Evolutionary conservation across 2,329 filamentous ascomycete species (phyloP).

Genomic region (Hypoxylon rubiginosum): DNA sequence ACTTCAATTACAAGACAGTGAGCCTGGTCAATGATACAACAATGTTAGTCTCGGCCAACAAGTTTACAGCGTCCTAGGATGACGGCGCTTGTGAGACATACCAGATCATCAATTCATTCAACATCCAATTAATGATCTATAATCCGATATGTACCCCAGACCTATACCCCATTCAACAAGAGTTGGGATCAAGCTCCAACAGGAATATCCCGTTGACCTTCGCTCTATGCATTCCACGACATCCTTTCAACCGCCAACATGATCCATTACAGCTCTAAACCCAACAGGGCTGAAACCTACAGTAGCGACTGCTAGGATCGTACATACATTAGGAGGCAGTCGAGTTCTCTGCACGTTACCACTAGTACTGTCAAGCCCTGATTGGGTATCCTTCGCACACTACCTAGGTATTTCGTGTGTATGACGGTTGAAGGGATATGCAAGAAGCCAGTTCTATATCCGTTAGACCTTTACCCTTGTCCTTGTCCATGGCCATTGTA

Average conservation of each 20-base stretch:
- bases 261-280: not conserved
- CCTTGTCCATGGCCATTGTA: no score
- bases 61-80: slow-evolving; percentile 1
- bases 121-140: not conserved
- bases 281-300: not conserved
- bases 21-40: not conserved
- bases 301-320: not conserved
- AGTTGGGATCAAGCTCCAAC: not conserved
- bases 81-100: not conserved
- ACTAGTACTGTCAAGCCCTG: not conserved
- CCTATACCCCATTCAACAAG: not conserved
- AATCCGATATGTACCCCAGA: not conserved
- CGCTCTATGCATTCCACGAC: not conserved
- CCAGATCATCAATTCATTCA: not conserved
- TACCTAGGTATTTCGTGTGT: not conserved
- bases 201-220: not conserved
- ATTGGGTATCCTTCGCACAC: not conserved
- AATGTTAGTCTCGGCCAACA: slow-evolving; percentile 21
- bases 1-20: not conserved
- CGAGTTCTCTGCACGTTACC: not conserved
- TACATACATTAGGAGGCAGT: not conserved
- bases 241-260: not conserved
- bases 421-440: not conserved
- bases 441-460: not conserved
- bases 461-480: not conserved